These are phyloP conservation scores for Stephania japonica DNA, from an alignment of 164 flowering plant species.

Conservation along the genomic window DNA sequence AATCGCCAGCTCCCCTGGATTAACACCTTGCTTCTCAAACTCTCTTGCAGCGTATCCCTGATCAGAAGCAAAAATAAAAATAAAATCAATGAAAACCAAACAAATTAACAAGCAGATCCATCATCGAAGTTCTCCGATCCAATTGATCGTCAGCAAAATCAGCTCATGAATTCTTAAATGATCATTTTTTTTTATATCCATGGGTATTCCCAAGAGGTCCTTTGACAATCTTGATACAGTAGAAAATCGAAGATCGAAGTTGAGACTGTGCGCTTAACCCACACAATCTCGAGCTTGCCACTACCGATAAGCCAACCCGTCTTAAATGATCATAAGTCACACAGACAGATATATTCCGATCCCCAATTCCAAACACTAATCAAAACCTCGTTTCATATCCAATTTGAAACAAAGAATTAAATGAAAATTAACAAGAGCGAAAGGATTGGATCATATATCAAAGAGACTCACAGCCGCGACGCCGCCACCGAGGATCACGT, in stretches of 20 bases:
- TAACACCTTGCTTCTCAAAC: slow-evolving; percentile 69
- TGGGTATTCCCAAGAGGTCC: too few relatives aligned
- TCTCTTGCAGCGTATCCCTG: slow-evolving; percentile 99
- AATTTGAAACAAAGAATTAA: neutral
- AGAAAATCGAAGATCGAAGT: too few relatives aligned
- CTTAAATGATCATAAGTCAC: neutral
- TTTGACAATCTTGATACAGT: too few relatives aligned
- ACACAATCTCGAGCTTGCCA: too few relatives aligned
- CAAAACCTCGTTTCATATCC: neutral
- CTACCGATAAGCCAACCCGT: too few relatives aligned
- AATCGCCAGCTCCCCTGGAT: slow-evolving; percentile 80
- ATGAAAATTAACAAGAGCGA: neutral
- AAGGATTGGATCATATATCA: neutral
- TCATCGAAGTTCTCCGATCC: too few relatives aligned
- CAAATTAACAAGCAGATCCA: too few relatives aligned
- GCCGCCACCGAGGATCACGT: slow-evolving; percentile 96
- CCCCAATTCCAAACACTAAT: neutral
- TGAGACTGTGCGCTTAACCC: too few relatives aligned
- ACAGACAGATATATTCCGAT: neutral
- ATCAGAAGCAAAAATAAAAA: neutral
- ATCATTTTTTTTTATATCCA: too few relatives aligned
- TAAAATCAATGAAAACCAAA: neutral
- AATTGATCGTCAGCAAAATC: too few relatives aligned
- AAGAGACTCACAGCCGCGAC: slow-evolving; percentile 69
- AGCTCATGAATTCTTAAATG: neutral